Base-by-base conservation (phyloP, 176 grass and related monocot genomes). In the Musa acuminata region DNA sequence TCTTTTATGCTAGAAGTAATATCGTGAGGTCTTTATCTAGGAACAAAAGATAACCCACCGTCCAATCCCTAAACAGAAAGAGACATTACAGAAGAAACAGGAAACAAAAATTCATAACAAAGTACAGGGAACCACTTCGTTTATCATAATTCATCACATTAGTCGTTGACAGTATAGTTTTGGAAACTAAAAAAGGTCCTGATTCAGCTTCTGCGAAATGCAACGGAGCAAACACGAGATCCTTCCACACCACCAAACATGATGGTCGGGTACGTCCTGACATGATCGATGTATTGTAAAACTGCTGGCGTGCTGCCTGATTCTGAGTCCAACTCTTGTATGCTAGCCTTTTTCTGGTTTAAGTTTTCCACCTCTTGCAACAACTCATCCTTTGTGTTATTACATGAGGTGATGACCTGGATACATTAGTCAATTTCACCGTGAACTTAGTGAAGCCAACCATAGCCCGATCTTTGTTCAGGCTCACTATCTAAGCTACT, bases 361-460 rank as follows among this genome's bases (percentile, higher is more conserved):
- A 98, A 91, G 43, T 80, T 86, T 24, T 93, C 94, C 77, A 91
- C 83, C 76, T 98, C 90, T 82, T 87, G 84, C 64, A 91, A 67
- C 82, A 98, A 77, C 71, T 98, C 94, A 74, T 91, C 88, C 72
- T 87, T 98, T 51, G 87, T 98, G 82, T 85, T 86, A 64, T 92
- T 98, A 68, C 94, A 98, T 10, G 90, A 93, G 49, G 94, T 98
- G 69, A 98, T 78, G 20, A 98, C 82, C 94, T 98, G 73, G 62
- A 83, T 77, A 74, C 63, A 11, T 27, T 76, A 27, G 9, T 21
- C 54, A 20, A 35, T 8, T 62, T 43, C 35, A 43, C 35, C 4
- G 35, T 6, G 35, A 43, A 43, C 35, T 6, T 43, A 0, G 35
- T 43, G 35, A 43, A 43, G 4, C 35, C 35, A 43, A 0, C 35